phyloP scores from a whole-genome alignment of 139 green algal species.

The Auxenochlorella protothecoides region DNA sequence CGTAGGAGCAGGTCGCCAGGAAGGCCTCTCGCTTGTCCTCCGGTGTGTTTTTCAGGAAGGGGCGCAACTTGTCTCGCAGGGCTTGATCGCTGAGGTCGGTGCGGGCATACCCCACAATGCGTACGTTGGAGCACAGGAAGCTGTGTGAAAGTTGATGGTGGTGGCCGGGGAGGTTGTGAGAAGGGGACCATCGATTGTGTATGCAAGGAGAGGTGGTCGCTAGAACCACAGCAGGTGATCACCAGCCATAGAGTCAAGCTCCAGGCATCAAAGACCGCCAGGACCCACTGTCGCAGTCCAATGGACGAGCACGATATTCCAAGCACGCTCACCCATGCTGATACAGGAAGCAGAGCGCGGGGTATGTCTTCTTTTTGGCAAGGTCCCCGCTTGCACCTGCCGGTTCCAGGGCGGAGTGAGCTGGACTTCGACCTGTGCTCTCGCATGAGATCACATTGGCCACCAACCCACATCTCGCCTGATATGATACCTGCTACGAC shows the following conservation, averaged over 20 bases:
- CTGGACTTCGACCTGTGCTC: neutral
- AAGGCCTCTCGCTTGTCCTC: constrained; percentile 37
- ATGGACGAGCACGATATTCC: constrained; percentile 5
- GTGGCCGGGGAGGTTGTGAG: neutral
- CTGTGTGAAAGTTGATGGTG: constrained; percentile 12
- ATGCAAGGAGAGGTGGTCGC: too few species aligned
- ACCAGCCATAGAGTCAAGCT: too few species aligned
- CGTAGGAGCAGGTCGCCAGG: constrained; percentile 53
- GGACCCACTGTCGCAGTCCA: too few species aligned
- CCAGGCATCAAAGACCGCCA: too few species aligned
- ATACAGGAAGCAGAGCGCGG: constrained; percentile 67
- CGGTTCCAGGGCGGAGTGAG: neutral
- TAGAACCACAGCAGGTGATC: too few species aligned
- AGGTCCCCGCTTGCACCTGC: constrained; percentile 56
- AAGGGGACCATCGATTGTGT: neutral
- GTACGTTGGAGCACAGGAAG: constrained; percentile 46
- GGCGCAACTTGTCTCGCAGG: constrained; percentile 50
- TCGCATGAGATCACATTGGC: neutral
- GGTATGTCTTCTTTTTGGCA: constrained; percentile 86
- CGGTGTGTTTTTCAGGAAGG: constrained; percentile 25
- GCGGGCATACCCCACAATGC: constrained; percentile 77
- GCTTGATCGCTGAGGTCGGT: constrained; percentile 45
- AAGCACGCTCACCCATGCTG: neutral
- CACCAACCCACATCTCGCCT: neutral
- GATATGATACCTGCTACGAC: constrained; percentile 17